These are phyloP conservation scores for Spizellomyces punctatus DNA, from an alignment of 192 early-diverging fungal genomes.

Conservation along the genomic window DNA sequence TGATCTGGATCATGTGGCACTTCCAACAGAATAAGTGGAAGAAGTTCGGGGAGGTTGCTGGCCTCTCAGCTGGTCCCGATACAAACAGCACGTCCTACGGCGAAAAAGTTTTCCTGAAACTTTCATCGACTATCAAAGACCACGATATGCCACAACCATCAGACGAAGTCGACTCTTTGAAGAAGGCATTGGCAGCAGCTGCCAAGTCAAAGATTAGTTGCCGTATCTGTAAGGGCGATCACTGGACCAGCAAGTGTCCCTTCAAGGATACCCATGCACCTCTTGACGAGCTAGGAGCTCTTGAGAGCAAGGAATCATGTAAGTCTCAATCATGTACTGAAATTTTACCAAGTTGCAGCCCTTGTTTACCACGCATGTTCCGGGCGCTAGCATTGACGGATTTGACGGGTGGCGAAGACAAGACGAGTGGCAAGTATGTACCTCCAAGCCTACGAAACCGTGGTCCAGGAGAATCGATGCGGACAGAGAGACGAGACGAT, in stretches of 20 bases:
- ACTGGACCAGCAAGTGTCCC: conserved; percentile 96
- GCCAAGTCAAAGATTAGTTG: conserved; percentile 87
- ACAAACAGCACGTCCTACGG: conserved; percentile 84
- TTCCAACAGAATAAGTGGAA: conserved; percentile 63
- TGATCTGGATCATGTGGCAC: no score
- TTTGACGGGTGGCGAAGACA: conserved; percentile 1
- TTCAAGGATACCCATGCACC: conserved; percentile 94
- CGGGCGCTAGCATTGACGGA: background rate
- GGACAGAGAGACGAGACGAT: conserved; percentile 47
- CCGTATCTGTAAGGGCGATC: conserved; percentile 95
- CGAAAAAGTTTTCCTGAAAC: conserved; percentile 84
- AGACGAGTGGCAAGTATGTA: conserved; percentile 71
- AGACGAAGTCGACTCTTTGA: conserved; percentile 62
- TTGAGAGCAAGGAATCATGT: conserved; percentile 33
- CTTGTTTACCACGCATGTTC: no score
- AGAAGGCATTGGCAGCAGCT: conserved; percentile 57
- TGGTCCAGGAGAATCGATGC: conserved; percentile 37
- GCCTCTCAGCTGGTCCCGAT: conserved; percentile 81
- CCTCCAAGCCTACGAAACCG: conserved; percentile 84
- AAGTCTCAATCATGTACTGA: conserved; percentile 3
- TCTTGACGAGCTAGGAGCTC: conserved; percentile 64
- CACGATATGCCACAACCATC: conserved; percentile 53
- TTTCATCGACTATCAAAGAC: conserved; percentile 71
- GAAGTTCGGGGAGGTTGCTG: conserved; percentile 90
- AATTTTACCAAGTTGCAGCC: background rate